These are phyloP conservation scores for Pseudoperonospora humuli DNA, from an alignment of 352 stramenopile genomes.

Conservation along the genomic window DNA sequence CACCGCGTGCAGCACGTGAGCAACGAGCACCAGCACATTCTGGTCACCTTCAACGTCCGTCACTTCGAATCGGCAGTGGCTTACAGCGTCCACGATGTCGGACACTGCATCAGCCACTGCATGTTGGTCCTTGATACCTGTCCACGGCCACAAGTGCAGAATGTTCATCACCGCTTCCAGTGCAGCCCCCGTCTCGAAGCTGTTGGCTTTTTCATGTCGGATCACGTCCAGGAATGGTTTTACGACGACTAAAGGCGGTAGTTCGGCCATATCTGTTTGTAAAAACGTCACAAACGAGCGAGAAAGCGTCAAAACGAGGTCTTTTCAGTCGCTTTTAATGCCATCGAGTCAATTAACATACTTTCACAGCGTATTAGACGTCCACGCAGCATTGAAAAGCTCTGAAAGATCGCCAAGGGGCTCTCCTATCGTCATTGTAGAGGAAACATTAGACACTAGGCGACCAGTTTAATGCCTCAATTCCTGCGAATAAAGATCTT, in stretches of 20 bases:
- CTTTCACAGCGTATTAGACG: constrained; percentile 53
- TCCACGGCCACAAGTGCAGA: constrained; percentile 79
- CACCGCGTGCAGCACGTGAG: constrained; percentile 92
- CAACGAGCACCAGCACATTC: constrained; percentile 88
- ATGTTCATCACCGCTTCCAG: constrained; percentile 95
- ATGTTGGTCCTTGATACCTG: constrained; percentile 28
- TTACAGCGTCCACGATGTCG: constrained; percentile 88
- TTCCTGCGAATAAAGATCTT: not conserved
- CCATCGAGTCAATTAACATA: constrained; percentile 14
- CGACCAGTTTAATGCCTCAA: not conserved
- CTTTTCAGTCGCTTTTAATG: not conserved
- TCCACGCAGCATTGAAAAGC: constrained; percentile 45
- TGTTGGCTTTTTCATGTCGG: constrained; percentile 87
- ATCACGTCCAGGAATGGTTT: constrained; percentile 94
- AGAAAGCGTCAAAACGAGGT: constrained; percentile 5
- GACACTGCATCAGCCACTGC: constrained; percentile 43
- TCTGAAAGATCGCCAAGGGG: constrained; percentile 49
- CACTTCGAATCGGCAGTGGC: constrained; percentile 93
- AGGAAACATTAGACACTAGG: not conserved
- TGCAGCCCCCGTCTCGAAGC: constrained; percentile 87
- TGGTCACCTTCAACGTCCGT: constrained; percentile 86
- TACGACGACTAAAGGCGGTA: constrained; percentile 58
- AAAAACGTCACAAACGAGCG: constrained; percentile 5
- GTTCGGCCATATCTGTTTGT: constrained; percentile 40
- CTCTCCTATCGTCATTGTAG: constrained; percentile 31